These are phyloP conservation scores for Eucalyptus pauciflora DNA, from an alignment of 345 rosid genomes.

Conservation along the genomic window DNA sequence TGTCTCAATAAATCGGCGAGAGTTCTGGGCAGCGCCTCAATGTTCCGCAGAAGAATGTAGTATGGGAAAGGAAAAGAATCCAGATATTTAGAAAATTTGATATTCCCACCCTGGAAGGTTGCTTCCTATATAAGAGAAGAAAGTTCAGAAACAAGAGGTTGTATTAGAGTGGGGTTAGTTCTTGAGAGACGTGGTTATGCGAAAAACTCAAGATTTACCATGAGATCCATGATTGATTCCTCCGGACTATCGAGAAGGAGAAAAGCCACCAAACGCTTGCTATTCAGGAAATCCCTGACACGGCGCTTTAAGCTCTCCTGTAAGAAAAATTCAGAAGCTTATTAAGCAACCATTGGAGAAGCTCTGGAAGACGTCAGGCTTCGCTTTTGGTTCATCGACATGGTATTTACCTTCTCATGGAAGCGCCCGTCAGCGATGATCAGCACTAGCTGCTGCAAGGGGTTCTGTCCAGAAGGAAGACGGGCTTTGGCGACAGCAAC, in stretches of 20 bases:
- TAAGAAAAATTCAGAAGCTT: background rate
- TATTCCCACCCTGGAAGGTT: conserved; percentile 17
- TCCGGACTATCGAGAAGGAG: conserved; percentile 60
- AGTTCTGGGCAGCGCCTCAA: conserved; percentile 75
- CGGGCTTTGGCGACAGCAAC: conserved; percentile 53
- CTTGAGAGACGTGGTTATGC: background rate
- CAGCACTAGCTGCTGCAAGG: conserved; percentile 89
- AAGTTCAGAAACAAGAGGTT: background rate
- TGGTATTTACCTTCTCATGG: conserved; percentile 60
- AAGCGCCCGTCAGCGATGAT: conserved; percentile 87
- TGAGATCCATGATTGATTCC: conserved; percentile 57
- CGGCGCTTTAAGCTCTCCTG: conserved; percentile 60
- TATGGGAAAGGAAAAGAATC: conserved; percentile 95
- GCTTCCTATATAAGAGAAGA: conserved; percentile 27
- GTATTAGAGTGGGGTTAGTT: background rate
- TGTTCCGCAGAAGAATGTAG: conserved; percentile 67
- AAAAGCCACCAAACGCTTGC: conserved; percentile 89
- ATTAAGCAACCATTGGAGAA: background rate
- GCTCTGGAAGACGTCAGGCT: background rate
- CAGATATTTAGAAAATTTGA: conserved; percentile 41
- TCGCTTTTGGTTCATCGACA: background rate
- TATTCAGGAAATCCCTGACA: conserved; percentile 58
- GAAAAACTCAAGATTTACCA: conserved; percentile 18
- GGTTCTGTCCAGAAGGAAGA: conserved; percentile 89
- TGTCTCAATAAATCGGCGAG: conserved; percentile 85